These are phyloP conservation scores for Talaromyces proteolyticus DNA, from an alignment of 495 filamentous ascomycete genomes.

Conservation along the genomic window DNA sequence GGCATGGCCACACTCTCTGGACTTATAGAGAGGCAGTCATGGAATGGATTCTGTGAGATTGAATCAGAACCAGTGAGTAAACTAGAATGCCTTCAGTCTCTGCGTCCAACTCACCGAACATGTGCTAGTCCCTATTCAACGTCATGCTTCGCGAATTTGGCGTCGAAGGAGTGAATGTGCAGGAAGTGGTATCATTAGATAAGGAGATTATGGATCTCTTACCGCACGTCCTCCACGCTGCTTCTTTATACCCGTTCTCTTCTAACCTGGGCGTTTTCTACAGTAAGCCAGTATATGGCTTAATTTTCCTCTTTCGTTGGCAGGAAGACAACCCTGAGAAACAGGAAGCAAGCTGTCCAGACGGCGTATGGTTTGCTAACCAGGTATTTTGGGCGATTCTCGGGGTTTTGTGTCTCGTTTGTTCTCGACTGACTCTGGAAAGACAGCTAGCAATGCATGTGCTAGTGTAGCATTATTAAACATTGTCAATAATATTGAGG, in stretches of 20 bases:
- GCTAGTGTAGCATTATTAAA: conserved; percentile 86
- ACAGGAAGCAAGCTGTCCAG: conserved; percentile 54
- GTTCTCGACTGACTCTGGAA: conserved; percentile 7
- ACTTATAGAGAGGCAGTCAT: conserved; percentile 36
- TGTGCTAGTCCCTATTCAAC: conserved; percentile 68
- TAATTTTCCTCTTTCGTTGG: conserved; percentile 80
- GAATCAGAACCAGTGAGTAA: conserved; percentile 80
- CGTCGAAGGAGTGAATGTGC: conserved; percentile 63
- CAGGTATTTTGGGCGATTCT: conserved; percentile 46
- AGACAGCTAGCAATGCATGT: conserved; percentile 79
- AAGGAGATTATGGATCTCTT: conserved; percentile 58
- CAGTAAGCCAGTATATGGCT: conserved; percentile 68
- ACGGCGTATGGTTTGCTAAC: conserved; percentile 88
- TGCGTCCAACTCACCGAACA: not conserved
- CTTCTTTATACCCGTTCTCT: not conserved
- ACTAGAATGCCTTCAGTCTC: not conserved
- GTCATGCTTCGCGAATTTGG: conserved; percentile 75
- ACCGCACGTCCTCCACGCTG: conserved; percentile 39
- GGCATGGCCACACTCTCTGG: conserved; percentile 22
- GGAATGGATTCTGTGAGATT: conserved; percentile 82
- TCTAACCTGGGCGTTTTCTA: not conserved
- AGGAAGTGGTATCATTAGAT: conserved; percentile 75
- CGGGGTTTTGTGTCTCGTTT: not conserved
- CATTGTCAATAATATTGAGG: conserved; percentile 77
- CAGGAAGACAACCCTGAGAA: conserved; percentile 52